phyloP scores from a whole-genome alignment of 2,329 filamentous ascomycete species.

The Curvularia lunata region DNA sequence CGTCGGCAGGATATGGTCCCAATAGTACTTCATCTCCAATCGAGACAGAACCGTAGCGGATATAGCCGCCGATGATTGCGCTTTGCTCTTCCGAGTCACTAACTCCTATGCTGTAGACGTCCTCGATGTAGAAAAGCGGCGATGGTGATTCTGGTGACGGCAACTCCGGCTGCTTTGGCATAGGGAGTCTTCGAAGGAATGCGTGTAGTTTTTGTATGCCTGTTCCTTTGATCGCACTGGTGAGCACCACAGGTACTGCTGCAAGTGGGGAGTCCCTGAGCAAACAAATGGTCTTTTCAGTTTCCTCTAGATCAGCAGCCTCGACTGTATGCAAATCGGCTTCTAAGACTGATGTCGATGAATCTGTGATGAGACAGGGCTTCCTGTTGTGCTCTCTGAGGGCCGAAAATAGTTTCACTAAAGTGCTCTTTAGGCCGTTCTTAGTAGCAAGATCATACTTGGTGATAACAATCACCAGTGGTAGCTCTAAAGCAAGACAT shows the following conservation, averaged over 20 bases:
- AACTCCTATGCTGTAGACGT: constrained; percentile 73
- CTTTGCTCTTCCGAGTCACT: constrained; percentile 36
- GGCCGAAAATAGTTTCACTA: constrained; percentile 75
- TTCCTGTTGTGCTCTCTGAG: constrained; percentile 77
- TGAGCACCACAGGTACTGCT: constrained; percentile 83
- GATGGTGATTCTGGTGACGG: constrained; percentile 55
- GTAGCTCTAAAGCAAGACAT: constrained; percentile 79
- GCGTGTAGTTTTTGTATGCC: constrained; percentile 85
- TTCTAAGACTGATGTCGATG: constrained; percentile 37
- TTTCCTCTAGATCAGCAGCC: constrained; percentile 62
- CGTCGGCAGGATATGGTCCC: constrained; percentile 67
- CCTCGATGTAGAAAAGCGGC: constrained; percentile 86
- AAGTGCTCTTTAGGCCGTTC: constrained; percentile 68
- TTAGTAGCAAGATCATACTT: constrained; percentile 89
- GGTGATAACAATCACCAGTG: constrained; percentile 82
- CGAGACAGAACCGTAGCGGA: constrained; percentile 78
- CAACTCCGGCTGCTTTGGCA: constrained; percentile 53
- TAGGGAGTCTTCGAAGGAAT: constrained; percentile 75
- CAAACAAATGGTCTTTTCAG: constrained; percentile 61
- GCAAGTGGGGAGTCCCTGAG: constrained; percentile 55
- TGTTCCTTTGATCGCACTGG: constrained; percentile 82
- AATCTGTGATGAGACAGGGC: constrained; percentile 69
- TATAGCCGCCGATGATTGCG: constrained; percentile 80
- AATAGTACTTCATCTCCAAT: constrained; percentile 80
- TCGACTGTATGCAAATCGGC: constrained; percentile 63